Base-by-base conservation (phyloP, 257 asterid genomes). In the Nicotiana knightiana region DNA sequence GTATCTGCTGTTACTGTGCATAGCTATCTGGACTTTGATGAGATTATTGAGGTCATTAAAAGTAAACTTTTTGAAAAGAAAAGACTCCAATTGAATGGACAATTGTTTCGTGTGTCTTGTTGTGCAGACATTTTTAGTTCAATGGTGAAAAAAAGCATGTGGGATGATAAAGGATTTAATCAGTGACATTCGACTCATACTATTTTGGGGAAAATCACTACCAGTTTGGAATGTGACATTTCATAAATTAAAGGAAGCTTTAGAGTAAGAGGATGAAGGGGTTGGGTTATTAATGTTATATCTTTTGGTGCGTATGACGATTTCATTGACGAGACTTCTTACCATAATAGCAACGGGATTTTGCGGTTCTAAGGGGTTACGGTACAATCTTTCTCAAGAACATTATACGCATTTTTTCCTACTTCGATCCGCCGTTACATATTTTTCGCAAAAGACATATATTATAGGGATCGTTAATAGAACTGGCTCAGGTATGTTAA, bases 71-170 rank as follows among this genome's bases (percentile, higher is more conserved):
- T 39, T 39, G 77, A 39, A 26, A 81, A 57, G 81, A 61, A 79
- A 21, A 39, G 37, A 61, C 81, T 77, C 46, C 76, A 67, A 18
- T 37, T 80, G 4, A 32, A 76, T 46, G 68, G 81, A 57, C 75
- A 43, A 68, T 3, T 83, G 43, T 76, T 76, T 80, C 81, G 43
- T 13, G 65, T 59, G 16, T 21, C 57, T 58, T 86, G 88, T 76
- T 83, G 83, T 81, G 86, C 88, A 21, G 77, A 77, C 17, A 33
- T 86, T n/a, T 86, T 76, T 33, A 12, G 58, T 54, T 66, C 82
- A 75, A 76, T 86, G 85, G 87, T 77, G 70, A 48, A 21, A 21
- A 33, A 68, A n/a, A 32, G 88, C 77, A 30, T 81, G 73, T 66
- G 51, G 57, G 7, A 71, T 62, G 79, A 86, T 83, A 73, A 53